These are phyloP conservation scores for Coprinellus micaceus DNA, from an alignment of 768 basidiomycete species.

Conservation along the genomic window DNA sequence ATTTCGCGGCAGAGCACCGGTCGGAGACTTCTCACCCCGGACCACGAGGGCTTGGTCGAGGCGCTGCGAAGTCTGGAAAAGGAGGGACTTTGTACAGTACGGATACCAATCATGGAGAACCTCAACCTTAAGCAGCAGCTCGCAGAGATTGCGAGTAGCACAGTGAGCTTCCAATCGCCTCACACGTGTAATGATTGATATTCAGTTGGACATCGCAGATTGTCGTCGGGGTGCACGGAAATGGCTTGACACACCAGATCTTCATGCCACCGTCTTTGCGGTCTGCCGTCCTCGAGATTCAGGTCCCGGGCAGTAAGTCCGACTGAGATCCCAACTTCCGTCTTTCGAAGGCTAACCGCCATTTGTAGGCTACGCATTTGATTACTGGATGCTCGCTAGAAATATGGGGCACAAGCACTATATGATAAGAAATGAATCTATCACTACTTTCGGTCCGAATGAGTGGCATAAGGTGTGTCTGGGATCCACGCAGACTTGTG, in stretches of 20 bases:
- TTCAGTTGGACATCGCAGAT: background rate
- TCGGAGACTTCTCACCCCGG: constrained; percentile 17
- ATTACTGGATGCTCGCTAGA: constrained; percentile 39
- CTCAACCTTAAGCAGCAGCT: constrained; percentile 19
- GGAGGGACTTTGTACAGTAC: constrained; percentile 20
- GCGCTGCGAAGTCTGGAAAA: constrained; percentile 19
- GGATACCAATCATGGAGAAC: constrained; percentile 20
- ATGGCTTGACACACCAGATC: constrained; percentile 66
- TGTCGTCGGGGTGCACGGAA: constrained; percentile 29
- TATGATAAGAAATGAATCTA: constrained; percentile 67
- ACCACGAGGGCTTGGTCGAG: constrained; percentile 19
- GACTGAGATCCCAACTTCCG: background rate
- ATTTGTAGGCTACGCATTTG: constrained; percentile 35
- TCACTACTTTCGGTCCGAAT: constrained; percentile 33
- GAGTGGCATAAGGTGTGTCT: constrained; percentile 23
- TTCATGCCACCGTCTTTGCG: constrained; percentile 64
- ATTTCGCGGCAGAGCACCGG: constrained; percentile 49
- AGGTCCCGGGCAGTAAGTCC: background rate
- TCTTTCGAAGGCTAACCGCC: background rate
- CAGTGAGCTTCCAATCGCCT: constrained; percentile 14
- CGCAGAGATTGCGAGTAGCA: constrained; percentile 18
- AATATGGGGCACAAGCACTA: constrained; percentile 51
- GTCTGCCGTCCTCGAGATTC: constrained; percentile 68
- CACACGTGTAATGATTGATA: too few species aligned
- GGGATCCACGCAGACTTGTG: too few species aligned